Evolutionary conservation across 208 protist species (phyloP).

Genomic region (Trypanosoma congolense): DNA sequence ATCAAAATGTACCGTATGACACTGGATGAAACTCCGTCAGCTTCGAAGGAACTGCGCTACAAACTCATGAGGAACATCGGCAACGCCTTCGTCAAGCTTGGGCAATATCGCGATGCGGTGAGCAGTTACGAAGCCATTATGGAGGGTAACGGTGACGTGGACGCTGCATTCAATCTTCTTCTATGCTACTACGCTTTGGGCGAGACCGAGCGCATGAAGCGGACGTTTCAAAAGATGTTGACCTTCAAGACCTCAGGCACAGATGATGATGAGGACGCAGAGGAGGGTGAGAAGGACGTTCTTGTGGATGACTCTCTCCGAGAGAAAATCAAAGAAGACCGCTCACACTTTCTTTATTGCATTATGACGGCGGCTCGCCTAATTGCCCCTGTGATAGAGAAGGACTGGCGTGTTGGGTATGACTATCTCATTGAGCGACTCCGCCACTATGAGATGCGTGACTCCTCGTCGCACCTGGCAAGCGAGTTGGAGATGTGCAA

Average conservation of each 20-base stretch:
- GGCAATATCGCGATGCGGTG: slow-evolving; percentile 96
- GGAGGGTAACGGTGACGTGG: slow-evolving; percentile 86
- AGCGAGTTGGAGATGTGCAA: slow-evolving; percentile 95
- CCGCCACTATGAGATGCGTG: slow-evolving; percentile 86
- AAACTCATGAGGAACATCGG: slow-evolving; percentile 96
- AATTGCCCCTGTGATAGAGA: slow-evolving; percentile 92
- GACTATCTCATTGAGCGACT: slow-evolving; percentile 94
- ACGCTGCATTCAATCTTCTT: slow-evolving; percentile 93
- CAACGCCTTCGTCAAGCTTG: slow-evolving; percentile 94
- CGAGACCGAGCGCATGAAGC: slow-evolving; percentile 92
- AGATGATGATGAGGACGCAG: slow-evolving; percentile 75
- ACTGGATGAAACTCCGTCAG: slow-evolving; percentile 90
- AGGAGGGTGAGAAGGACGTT: slow-evolving; percentile 85
- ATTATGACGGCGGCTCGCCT: slow-evolving; percentile 91
- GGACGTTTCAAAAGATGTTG: slow-evolving; percentile 88
- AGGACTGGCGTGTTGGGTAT: slow-evolving; percentile 90
- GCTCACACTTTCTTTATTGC: slow-evolving; percentile 74
- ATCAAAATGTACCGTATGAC: slow-evolving; percentile 97
- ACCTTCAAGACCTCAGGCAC: slow-evolving; percentile 58
- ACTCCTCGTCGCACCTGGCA: slow-evolving; percentile 82
- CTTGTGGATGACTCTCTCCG: slow-evolving; percentile 80
- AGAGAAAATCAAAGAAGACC: slow-evolving; percentile 74
- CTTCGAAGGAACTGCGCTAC: slow-evolving; percentile 90
- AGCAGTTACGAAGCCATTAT: slow-evolving; percentile 93
- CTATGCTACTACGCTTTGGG: slow-evolving; percentile 96